Evolutionary conservation across 495 filamentous ascomycete species (phyloP).

Genomic region (Hypoxylon fragiforme): DNA sequence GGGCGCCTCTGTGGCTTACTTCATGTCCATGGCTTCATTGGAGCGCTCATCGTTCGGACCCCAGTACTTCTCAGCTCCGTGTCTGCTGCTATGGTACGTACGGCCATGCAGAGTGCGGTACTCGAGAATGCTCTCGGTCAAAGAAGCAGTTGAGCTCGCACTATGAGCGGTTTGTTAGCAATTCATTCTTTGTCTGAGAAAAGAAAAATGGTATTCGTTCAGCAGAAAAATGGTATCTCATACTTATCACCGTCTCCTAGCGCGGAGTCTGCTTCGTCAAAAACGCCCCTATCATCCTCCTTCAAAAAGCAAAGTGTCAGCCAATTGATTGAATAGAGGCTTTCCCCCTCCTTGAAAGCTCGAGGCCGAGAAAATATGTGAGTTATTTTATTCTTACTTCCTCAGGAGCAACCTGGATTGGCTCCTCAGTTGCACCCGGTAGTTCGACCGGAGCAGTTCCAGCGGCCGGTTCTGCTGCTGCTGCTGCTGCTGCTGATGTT

Average conservation of each 20-base stretch:
- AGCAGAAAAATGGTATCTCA: slow-evolving; percentile 2
- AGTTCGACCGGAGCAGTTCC: not conserved
- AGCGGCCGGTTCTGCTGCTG: not conserved
- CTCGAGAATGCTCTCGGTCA: slow-evolving; percentile 48
- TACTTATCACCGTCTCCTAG: slow-evolving; percentile 40
- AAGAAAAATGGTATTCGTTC: not conserved
- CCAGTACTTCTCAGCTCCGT: slow-evolving; percentile 34
- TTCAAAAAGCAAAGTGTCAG: slow-evolving; percentile 6
- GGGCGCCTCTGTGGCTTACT: slow-evolving; percentile 34
- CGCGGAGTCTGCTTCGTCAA: slow-evolving; percentile 44
- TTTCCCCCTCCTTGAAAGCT: too few species aligned
- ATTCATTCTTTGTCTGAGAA: too few species aligned
- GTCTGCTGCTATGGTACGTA: slow-evolving; percentile 42
- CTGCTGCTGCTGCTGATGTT: not conserved
- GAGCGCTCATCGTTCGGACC: slow-evolving; percentile 45
- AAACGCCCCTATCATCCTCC: slow-evolving; percentile 10
- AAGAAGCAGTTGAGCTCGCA: slow-evolving; percentile 47
- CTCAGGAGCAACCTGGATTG: slow-evolving; percentile 19
- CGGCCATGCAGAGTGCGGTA: slow-evolving; percentile 49
- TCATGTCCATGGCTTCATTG: slow-evolving; percentile 47
- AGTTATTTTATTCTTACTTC: slow-evolving; percentile 5
- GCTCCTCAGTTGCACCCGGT: slow-evolving; percentile 12
- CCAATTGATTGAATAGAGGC: not conserved
- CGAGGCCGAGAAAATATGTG: not conserved
- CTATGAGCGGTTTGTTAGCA: too few species aligned